Percentiles rank a stretch among this genome's conserved stretches.
phyloP scores from a whole-genome alignment of 495 filamentous ascomycete genomes.

The Aspergillus indologenus region DNA sequence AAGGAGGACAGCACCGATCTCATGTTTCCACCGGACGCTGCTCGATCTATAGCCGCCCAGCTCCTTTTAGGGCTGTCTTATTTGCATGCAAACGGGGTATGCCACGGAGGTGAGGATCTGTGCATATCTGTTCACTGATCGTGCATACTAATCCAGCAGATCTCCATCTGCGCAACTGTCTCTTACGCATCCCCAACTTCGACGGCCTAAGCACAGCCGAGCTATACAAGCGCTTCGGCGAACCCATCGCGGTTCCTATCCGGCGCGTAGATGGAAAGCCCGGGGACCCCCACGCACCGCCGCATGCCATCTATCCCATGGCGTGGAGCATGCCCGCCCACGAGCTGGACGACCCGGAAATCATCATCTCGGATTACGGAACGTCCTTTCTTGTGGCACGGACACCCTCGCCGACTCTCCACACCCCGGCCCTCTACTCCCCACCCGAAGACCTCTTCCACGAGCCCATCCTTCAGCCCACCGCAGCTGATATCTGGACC shows the following conservation, averaged over 20 bases:
- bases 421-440: constrained; percentile 24
- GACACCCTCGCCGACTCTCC: constrained; percentile 19
- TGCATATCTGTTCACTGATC: constrained; percentile 9
- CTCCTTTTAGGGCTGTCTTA: constrained; percentile 24
- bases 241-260: constrained; percentile 25
- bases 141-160: constrained; percentile 19
- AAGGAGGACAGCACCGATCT: constrained; percentile 25
- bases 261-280: constrained; percentile 23
- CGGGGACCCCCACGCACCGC: constrained; percentile 21
- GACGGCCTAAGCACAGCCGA: constrained; percentile 20
- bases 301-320: constrained; percentile 22
- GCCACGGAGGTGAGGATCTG: constrained; percentile 22
- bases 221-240: constrained; percentile 23
- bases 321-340: constrained; percentile 20
- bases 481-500: constrained; percentile 32
- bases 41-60: constrained; percentile 28
- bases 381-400: constrained; percentile 22
- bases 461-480: constrained; percentile 22
- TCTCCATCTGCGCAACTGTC: constrained; percentile 26
- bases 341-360: constrained; percentile 20
- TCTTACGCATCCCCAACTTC: constrained; percentile 18
- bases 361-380: constrained; percentile 27
- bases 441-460: constrained; percentile 29
- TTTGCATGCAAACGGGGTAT: constrained; percentile 21
- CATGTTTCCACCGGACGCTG: constrained; percentile 28